Evolutionary conservation across 1,284 basidiomycete genomes (phyloP), one percentile per base, ranked within the genome.

Genomic region (Xanthoconium separans): DNA sequence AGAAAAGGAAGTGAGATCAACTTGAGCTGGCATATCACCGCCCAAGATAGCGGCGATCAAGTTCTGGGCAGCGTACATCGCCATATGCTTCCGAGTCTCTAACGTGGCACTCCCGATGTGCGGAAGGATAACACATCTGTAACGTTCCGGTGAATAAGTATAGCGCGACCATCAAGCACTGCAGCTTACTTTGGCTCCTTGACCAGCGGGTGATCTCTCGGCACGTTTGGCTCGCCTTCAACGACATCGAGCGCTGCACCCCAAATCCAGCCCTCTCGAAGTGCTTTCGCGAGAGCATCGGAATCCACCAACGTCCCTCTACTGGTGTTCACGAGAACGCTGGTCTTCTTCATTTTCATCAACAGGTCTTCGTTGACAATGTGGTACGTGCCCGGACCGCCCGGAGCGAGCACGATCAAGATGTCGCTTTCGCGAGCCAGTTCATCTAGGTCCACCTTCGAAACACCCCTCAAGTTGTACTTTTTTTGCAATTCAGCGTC

Each of bases 181-280:
- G 68, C 78, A 8, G 68, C 82, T 65, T 61, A 91, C 83, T 83
- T 80, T 8, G 85, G 83, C 56, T 93, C 84, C 61, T 81, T 81
- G 36, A 97, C 84, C 42, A 98, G 72, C 1, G 89, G 86, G 69
- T 98, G 93, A 61, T 91, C 85, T 3, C 75, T 70, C 1, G 71
- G 65, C 31, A 98, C 78, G 45, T 89, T 74, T 0, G 96, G 96
- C 71, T 99, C 96, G 31, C 92, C 93, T 60, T 95, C 93, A 12
- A 98, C 84, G 33, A 98, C 96, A 70, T 99, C 96, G 7, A 99
- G 65, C 0, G 93, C 96, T 0, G 96, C 96, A 22, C 87, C 95
- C 77, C 89, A 96, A 41, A 98, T 89, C 80, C 85, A 84, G 3
- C 81, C 81, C 57, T 87, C 81, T 45, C 77, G 74, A 44, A 98